Evolutionary conservation across 2,329 filamentous ascomycete species (phyloP), one percentile per base, ranked within the genome.

Genomic region (Trichoderma gracile): DNA sequence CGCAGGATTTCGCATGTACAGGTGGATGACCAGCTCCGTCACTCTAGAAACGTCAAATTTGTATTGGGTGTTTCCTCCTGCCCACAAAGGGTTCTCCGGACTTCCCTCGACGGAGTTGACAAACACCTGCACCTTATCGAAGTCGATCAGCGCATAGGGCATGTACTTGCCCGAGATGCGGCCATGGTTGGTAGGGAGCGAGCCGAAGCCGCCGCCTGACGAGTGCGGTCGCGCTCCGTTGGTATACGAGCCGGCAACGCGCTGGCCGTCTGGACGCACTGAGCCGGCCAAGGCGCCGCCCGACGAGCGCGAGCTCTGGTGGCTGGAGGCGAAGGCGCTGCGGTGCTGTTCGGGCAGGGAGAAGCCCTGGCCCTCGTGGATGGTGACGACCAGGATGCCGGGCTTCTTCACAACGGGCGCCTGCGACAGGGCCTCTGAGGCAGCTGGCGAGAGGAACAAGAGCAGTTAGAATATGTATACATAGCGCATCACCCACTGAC

Each of bases 121-220:
- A 76, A 99, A 98, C 64, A 98, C 92, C 77, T 99, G 95, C 69
- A 97, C 89, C 82, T 99, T 99, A 80, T 99, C 95, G 78, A 98
- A 99, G 79, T 99, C 95, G 67, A 99, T 85, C 19, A 99, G 86
- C 47, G 94, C 95, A 74, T 99, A 99, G 1, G 95, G 95, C 76
- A 98, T 89, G 77, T 97, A 96, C 80, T 97, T 97, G 72, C 93
- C 94, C 33, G 92, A 96, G 72, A 97, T 95, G 73, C 95, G 89
- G 65, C 95, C 95, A 78, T 99, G 95, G 75, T 94, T 96, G 23
- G 93, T 97, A 5, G 95, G 94, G 63, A 94, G 89, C 49, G 88
- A 86, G 73, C 89, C 90, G 77, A 97, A 97, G 70, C 91, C 89
- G 64, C 85, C 90, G 58, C 88, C 88, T 43, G 92, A 92, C n/a